Conservation (phyloP, 2,329 filamentous ascomycete species). For the Colletotrichum eleusines region DNA sequence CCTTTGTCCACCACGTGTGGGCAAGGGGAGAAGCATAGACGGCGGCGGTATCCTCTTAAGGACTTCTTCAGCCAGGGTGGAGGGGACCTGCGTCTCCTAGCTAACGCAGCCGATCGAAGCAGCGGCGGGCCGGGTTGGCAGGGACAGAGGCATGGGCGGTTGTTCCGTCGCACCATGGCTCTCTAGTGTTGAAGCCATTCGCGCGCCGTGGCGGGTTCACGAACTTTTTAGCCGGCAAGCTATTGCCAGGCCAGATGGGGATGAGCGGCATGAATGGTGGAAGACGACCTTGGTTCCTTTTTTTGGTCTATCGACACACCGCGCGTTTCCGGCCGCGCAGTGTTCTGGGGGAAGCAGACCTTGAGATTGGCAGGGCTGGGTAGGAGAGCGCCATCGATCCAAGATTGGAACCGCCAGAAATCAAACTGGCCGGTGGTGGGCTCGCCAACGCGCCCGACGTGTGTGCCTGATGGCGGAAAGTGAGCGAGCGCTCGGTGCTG, state of each 20-base stretch:
- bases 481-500: too few species aligned
- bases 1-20: constrained; percentile 23
- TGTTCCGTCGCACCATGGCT: constrained; percentile 26
- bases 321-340: neutral
- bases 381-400: neutral
- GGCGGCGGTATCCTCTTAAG: neutral
- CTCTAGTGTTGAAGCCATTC: constrained; percentile 23
- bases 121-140: constrained; percentile 15
- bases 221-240: neutral
- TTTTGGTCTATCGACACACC: neutral
- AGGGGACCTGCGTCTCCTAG: neutral
- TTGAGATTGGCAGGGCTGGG: constrained; percentile 13
- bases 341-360: neutral
- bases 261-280: constrained; percentile 1
- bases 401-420: constrained; percentile 9
- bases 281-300: neutral
- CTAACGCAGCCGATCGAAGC: neutral
- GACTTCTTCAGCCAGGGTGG: too few species aligned
- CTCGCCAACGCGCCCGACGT: neutral
- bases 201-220: neutral
- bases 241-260: neutral
- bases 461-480: neutral
- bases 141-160: constrained; percentile 1
- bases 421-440: neutral
- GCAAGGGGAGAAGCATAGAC: neutral